These are phyloP conservation scores for Heterobasidion irregulare DNA, from an alignment of 1,284 basidiomycete species.

Conservation along the genomic window DNA sequence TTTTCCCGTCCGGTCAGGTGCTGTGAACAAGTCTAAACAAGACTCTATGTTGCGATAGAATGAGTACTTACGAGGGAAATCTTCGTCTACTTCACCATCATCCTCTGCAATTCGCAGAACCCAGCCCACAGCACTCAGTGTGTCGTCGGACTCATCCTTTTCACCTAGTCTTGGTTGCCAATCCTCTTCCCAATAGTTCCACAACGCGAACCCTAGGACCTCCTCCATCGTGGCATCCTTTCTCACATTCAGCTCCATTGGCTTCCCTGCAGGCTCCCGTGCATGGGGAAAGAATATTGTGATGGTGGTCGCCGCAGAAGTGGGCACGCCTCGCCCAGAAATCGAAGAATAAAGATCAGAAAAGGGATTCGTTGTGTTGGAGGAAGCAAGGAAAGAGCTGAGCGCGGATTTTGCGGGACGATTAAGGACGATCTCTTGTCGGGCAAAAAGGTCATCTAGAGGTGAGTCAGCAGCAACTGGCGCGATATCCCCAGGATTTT, in stretches of 20 bases:
- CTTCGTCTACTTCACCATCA: constrained; percentile 97
- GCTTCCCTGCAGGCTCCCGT: constrained; percentile 45
- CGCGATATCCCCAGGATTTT: constrained; percentile 2
- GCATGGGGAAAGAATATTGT: constrained; percentile 88
- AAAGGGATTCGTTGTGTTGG: constrained; percentile 71
- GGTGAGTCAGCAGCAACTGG: constrained; percentile 10
- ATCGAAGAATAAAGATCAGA: constrained; percentile 75
- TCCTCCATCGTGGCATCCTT: constrained; percentile 93
- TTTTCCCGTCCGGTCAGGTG: constrained; percentile 82
- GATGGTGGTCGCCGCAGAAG: constrained; percentile 57
- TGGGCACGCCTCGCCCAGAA: constrained; percentile 61
- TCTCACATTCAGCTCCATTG: constrained; percentile 65
- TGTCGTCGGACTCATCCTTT: constrained; percentile 48
- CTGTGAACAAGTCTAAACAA: constrained; percentile 30
- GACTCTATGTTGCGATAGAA: not conserved
- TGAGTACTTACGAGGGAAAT: constrained; percentile 77
- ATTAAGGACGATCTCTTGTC: constrained; percentile 36
- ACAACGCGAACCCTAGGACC: constrained; percentile 89
- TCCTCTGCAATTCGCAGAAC: constrained; percentile 94
- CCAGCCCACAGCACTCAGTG: constrained; percentile 81
- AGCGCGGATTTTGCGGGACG: constrained; percentile 47
- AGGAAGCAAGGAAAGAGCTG: constrained; percentile 53
- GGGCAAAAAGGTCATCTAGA: constrained; percentile 33
- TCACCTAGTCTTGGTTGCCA: constrained; percentile 75
- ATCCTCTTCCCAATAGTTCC: constrained; percentile 85